phyloP scores from a whole-genome alignment of 148 eudicot genomes.

The Selenicereus undatus region DNA sequence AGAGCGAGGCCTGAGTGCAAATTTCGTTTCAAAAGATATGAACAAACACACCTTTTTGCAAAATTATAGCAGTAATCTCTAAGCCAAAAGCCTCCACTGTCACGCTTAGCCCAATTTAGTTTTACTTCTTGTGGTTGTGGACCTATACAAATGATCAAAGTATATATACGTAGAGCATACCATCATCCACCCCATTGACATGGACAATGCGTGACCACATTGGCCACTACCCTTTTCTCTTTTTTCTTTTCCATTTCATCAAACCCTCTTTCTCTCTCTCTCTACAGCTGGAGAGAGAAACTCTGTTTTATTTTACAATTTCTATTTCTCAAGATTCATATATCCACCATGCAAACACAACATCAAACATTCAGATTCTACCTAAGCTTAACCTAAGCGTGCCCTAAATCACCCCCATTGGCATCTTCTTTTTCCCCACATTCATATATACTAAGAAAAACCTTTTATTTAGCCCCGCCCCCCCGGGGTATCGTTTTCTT shows the following conservation, averaged over 20 bases:
- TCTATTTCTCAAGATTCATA: conserved; percentile 21
- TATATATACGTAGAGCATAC: background rate
- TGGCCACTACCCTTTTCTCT: conserved; percentile 14
- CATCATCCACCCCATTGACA: conserved; percentile 22
- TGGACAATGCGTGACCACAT: conserved; percentile 30
- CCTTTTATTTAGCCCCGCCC: too few relatives aligned
- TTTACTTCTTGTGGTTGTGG: background rate
- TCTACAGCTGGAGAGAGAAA: too few relatives aligned
- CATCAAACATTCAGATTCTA: conserved; percentile 13
- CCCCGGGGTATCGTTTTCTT: conserved; percentile 12
- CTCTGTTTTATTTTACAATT: background rate
- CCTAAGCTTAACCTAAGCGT: conserved; percentile 23
- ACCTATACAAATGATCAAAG: background rate
- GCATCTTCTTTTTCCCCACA: conserved; percentile 9
- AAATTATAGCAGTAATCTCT: too few relatives aligned
- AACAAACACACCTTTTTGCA: too few relatives aligned
- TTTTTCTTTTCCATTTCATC: background rate
- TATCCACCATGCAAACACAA: background rate
- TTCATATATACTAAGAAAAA: background rate
- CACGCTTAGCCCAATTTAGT: too few relatives aligned
- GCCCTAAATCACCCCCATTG: conserved; percentile 26
- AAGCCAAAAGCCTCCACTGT: too few relatives aligned
- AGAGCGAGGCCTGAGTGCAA: too few relatives aligned
- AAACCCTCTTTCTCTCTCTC: background rate
- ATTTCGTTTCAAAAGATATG: too few relatives aligned